Base-by-base conservation (phyloP, 257 asterid species). In the Echium plantagineum region DNA sequence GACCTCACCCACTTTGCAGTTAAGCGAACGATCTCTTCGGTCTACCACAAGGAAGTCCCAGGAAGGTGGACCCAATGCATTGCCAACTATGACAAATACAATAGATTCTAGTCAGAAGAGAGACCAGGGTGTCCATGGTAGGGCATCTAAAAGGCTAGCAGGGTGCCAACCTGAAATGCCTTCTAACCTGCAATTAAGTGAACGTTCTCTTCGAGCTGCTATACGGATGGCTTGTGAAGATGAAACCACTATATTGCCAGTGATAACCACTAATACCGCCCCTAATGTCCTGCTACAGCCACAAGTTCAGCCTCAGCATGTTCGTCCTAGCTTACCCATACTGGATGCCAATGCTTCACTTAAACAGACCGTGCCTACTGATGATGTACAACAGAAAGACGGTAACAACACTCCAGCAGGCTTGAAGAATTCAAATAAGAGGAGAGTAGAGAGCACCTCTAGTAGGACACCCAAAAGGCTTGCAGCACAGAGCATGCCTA, bases 81-180 rank as follows among this genome's bases (percentile, higher is more conserved):
- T 63, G 15, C 60, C 64, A 28, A 53, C 42, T 24, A 35, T 46
- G 42, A 53, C 47, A 18, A 24, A 24, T 24, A 24, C 3, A 24
- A 22, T 35, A 5, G 31, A 47, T 12, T 10, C 20, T 52, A 60
- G 51, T 66, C 68, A 68, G 55, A 63, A 57, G 12, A 63, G 53
- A 17, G 51, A 59, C 5, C 42, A 21, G 28, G 59, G 70, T 59
- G 18, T 61, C 12, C 69, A 63, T 28, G 58, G 65, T 46, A 69
- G 78, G 56, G 48, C 59, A n/a, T 75, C 80, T 16, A 67, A 72
- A 71, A 66, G 77, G 67, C 71, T 75, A 46, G 71, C 73, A 2
- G 66, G 74, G 31, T 52, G 52, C 48, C 63, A 62, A 65, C 76
- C 69, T 20, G 81, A 75, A 20, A 63, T 66, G 57, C 74, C 52